A percentile compares a stretch with the other conserved stretches of the same genome.
Evolutionary conservation across 1,284 basidiomycete species (phyloP).

Genomic region (Paramarasmius palmivorus): DNA sequence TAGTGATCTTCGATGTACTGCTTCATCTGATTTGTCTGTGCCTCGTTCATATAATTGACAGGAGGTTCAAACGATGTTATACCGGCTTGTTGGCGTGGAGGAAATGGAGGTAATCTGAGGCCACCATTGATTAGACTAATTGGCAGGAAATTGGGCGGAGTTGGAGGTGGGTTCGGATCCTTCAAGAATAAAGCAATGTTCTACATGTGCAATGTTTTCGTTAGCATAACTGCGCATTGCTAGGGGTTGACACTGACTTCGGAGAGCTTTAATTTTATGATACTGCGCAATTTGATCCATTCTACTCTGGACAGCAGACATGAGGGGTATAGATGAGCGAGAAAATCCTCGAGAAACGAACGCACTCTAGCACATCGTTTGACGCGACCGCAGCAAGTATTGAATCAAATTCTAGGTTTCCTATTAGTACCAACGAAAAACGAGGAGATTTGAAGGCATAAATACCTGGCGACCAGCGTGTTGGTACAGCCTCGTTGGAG

Average conservation of each 20-base stretch:
- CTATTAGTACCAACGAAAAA: background rate
- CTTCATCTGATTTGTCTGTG: slow-evolving; percentile 65
- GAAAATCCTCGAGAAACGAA: slow-evolving; percentile 31
- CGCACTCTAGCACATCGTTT: slow-evolving; percentile 73
- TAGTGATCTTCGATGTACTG: slow-evolving; percentile 62
- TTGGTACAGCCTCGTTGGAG: too few relatives aligned
- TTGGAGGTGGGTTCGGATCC: slow-evolving; percentile 39
- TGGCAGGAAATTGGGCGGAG: slow-evolving; percentile 43
- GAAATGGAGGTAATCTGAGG: slow-evolving; percentile 79
- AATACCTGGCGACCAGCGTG: slow-evolving; percentile 7
- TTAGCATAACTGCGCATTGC: slow-evolving; percentile 10
- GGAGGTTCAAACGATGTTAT: slow-evolving; percentile 54
- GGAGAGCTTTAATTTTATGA: slow-evolving; percentile 69
- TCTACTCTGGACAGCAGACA: slow-evolving; percentile 52
- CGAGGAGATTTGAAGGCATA: background rate
- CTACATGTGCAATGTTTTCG: slow-evolving; percentile 36
- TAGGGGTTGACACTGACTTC: slow-evolving; percentile 41
- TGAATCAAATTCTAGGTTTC: slow-evolving; percentile 54
- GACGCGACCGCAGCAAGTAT: slow-evolving; percentile 68
- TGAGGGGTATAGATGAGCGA: slow-evolving; percentile 12
- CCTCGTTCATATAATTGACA: slow-evolving; percentile 60
- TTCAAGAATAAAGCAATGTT: slow-evolving; percentile 60
- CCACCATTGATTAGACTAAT: slow-evolving; percentile 56
- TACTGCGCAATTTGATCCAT: slow-evolving; percentile 73
- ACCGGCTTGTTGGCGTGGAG: slow-evolving; percentile 54